Conservation (phyloP, 495 filamentous ascomycete genomes). For the Aspergillus panamensis region DNA sequence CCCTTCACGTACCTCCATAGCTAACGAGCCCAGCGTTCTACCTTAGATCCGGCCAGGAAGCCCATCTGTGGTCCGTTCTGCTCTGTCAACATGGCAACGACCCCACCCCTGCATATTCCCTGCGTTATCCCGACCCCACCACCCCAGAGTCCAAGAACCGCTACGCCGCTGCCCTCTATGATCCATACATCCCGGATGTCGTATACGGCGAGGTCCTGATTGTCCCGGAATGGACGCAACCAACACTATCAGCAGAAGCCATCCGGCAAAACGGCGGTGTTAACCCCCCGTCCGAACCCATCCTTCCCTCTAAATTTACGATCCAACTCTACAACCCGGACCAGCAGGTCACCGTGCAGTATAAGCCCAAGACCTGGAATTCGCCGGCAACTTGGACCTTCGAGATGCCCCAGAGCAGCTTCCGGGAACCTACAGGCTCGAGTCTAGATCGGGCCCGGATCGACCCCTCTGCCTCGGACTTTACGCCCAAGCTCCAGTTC, state of each 20-base stretch:
- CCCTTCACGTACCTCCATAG: constrained; percentile 16
- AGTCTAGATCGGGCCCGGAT: constrained; percentile 70
- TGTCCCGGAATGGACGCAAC: constrained; percentile 78
- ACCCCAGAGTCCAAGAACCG: constrained; percentile 68
- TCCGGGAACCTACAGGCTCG: constrained; percentile 72
- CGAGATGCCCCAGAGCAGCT: constrained; percentile 82
- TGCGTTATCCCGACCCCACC: constrained; percentile 70
- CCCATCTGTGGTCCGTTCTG: constrained; percentile 61
- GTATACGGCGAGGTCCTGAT: constrained; percentile 86
- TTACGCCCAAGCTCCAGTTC: constrained; percentile 78
- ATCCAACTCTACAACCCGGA: constrained; percentile 94
- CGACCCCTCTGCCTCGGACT: constrained; percentile 62
- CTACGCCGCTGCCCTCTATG: constrained; percentile 82
- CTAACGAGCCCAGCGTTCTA: constrained; percentile 55
- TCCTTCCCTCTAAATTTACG: constrained; percentile 72
- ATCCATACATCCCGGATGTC: constrained; percentile 74
- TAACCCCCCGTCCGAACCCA: constrained; percentile 67
- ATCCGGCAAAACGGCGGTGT: constrained; percentile 69
- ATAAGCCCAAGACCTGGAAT: constrained; percentile 72
- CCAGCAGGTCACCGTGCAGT: constrained; percentile 68
- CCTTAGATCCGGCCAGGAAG: constrained; percentile 47
- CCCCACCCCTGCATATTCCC: constrained; percentile 69
- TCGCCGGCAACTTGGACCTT: constrained; percentile 82
- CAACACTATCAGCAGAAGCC: constrained; percentile 73
- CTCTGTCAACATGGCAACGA: constrained; percentile 79